phyloP scores from a whole-genome alignment of 805 yeast genomes.

The Barnettozyma wickerhamii region DNA sequence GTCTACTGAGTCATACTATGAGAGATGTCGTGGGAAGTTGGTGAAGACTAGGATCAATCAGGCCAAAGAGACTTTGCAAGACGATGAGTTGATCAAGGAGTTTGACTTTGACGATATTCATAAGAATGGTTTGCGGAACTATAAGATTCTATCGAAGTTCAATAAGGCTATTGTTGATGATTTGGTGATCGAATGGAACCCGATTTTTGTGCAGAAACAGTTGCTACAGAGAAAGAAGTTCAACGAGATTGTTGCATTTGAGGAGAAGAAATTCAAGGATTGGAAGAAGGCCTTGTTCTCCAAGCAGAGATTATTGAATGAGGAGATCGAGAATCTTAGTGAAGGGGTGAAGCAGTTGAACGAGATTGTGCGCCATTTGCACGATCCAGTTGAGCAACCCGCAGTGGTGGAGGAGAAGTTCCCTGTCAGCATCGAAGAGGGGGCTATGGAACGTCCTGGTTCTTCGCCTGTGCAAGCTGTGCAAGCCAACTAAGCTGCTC shows the following conservation, averaged over 20 bases:
- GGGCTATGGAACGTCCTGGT: constrained; percentile 1
- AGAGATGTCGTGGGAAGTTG: constrained; percentile 57
- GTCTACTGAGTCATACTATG: constrained; percentile 76
- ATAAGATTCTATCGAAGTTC: constrained; percentile 35
- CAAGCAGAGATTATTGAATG: constrained; percentile 52
- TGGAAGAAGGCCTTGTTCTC: constrained; percentile 55
- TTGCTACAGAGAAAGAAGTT: constrained; percentile 39
- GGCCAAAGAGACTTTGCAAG: constrained; percentile 18
- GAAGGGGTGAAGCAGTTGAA: constrained; percentile 16
- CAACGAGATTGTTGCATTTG: constrained; percentile 38
- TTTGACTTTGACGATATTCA: constrained; percentile 27
- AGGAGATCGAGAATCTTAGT: constrained; percentile 40
- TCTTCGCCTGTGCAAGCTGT: constrained; percentile 5
- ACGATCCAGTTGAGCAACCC: neutral
- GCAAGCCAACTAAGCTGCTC: constrained; percentile 6
- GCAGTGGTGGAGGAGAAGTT: neutral
- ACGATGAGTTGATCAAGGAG: constrained; percentile 6
- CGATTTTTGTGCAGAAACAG: constrained; percentile 43
- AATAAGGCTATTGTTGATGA: constrained; percentile 35
- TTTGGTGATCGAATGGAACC: constrained; percentile 38
- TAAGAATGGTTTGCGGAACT: constrained; percentile 32
- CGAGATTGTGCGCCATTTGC: constrained; percentile 4
- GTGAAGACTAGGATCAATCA: constrained; percentile 41
- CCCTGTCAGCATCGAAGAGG: neutral
- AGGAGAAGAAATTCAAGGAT: constrained; percentile 55